Evolutionary conservation across 768 basidiomycete genomes (phyloP).

Genomic region (Rhodotorula sphaerocarpa): DNA sequence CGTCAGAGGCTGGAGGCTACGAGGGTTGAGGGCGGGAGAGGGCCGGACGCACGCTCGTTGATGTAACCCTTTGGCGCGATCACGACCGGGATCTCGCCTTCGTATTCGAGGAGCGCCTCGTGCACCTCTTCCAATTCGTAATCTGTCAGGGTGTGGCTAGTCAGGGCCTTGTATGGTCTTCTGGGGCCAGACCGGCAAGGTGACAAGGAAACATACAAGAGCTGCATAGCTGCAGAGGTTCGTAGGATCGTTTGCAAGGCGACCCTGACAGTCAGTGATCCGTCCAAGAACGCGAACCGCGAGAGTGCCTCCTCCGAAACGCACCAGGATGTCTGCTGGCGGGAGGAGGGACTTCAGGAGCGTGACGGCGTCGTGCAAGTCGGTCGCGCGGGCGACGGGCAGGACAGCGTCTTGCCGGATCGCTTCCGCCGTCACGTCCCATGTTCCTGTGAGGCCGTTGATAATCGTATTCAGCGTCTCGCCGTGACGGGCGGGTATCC

Average conservation of each 20-base stretch:
- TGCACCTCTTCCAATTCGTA: conserved; percentile 1
- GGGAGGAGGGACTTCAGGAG: background rate
- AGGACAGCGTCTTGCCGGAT: background rate
- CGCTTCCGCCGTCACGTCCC: background rate
- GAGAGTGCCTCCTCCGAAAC: background rate
- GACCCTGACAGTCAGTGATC: background rate
- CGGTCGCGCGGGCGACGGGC: background rate
- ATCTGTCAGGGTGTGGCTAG: background rate
- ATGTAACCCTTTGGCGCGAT: background rate
- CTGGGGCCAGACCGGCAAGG: background rate
- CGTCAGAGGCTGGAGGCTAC: too few species aligned
- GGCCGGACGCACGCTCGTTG: background rate
- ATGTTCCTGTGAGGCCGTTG: background rate
- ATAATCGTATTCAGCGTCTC: background rate
- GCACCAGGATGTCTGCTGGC: background rate
- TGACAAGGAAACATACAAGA: background rate
- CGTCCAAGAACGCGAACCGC: too few species aligned
- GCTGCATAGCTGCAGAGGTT: too few species aligned
- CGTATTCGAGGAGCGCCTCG: conserved; percentile 4
- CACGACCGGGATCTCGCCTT: background rate
- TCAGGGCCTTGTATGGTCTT: too few species aligned
- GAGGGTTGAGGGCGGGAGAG: too few species aligned
- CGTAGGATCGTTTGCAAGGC: too few species aligned
- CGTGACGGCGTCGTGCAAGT: conserved; percentile 1
- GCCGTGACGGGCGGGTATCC: background rate